Percentiles rank a stretch among this genome's conserved stretches.
Conservation (phyloP, 2,329 filamentous ascomycete species). For the Phoma herbarum region DNA sequence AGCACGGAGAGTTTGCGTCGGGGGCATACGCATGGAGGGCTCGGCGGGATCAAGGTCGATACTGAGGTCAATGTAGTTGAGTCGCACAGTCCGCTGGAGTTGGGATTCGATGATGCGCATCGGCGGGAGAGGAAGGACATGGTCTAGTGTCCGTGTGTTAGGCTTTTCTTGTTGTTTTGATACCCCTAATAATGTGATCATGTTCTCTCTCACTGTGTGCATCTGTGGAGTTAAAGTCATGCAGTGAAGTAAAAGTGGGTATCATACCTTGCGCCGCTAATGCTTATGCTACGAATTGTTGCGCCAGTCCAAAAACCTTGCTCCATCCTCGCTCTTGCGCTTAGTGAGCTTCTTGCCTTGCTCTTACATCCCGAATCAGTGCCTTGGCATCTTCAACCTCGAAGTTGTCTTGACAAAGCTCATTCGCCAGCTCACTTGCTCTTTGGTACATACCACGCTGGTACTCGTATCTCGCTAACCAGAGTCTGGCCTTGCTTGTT, state of each 20-base stretch:
- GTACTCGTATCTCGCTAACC: slow-evolving; percentile 87
- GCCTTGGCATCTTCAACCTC: slow-evolving; percentile 85
- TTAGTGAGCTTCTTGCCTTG: slow-evolving; percentile 54
- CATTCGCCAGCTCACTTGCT: slow-evolving; percentile 82
- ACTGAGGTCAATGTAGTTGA: slow-evolving; percentile 19
- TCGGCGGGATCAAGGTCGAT: slow-evolving; percentile 15
- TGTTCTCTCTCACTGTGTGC: neutral
- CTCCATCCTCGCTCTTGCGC: neutral
- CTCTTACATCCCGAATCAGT: slow-evolving; percentile 84
- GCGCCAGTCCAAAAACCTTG: neutral
- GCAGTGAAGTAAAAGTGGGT: slow-evolving; percentile 1
- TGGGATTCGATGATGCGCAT: neutral
- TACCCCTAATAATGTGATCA: slow-evolving; percentile 3
- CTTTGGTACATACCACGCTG: slow-evolving; percentile 76
- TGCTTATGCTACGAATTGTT: neutral
- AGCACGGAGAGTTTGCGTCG: slow-evolving; percentile 20
- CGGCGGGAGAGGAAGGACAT: slow-evolving; percentile 2
- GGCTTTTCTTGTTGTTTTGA: neutral
- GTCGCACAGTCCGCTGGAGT: neutral
- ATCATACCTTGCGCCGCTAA: slow-evolving; percentile 10
- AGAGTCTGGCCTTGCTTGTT: slow-evolving; percentile 91
- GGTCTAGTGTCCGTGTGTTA: neutral
- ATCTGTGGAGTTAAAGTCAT: neutral
- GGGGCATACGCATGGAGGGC: neutral
- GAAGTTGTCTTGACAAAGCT: slow-evolving; percentile 93